A percentile compares a stretch with the other conserved stretches of the same genome.
Conservation (phyloP, 2,329 filamentous ascomycete species). For the Epichloe sibirici region DNA sequence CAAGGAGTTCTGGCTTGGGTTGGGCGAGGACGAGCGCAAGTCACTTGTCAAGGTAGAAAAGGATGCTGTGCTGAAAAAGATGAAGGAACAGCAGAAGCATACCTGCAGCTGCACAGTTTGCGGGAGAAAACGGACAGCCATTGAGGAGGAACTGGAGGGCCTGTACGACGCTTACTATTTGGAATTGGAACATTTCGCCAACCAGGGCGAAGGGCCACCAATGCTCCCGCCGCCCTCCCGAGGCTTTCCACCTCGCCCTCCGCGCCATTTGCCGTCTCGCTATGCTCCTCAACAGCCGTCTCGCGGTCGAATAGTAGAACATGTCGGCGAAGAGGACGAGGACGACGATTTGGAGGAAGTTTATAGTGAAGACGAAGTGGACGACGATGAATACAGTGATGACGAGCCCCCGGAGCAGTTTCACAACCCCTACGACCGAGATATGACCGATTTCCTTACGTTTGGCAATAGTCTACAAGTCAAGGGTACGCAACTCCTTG, state of each 20-base stretch:
- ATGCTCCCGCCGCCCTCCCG: conserved; percentile 35
- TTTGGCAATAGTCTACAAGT: conserved; percentile 97
- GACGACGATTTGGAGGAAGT: conserved; percentile 41
- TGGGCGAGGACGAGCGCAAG: conserved; percentile 89
- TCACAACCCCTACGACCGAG: conserved; percentile 49
- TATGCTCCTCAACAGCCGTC: conserved; percentile 58
- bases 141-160: conserved; percentile 94
- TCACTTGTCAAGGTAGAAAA: conserved; percentile 97
- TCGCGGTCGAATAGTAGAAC: conserved; percentile 60
- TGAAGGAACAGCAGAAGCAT: conserved; percentile 99
- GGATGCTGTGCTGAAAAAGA: conserved; percentile 93
- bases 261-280: conserved; percentile 44
- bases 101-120: conserved; percentile 98
- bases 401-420: conserved; percentile 58
- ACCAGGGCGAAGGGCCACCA: conserved; percentile 60
- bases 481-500: conserved; percentile 51
- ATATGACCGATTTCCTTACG: conserved; percentile 80
- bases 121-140: conserved; percentile 88
- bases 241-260: conserved; percentile 47
- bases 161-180: conserved; percentile 98
- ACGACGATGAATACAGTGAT: conserved; percentile 50
- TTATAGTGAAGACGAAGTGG: conserved; percentile 40
- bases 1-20: conserved; percentile 92
- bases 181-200: conserved; percentile 93
- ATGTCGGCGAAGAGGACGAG: conserved; percentile 44